phyloP scores from a whole-genome alignment of 2,329 filamentous ascomycete genomes.

The Fusarium sp. region DNA sequence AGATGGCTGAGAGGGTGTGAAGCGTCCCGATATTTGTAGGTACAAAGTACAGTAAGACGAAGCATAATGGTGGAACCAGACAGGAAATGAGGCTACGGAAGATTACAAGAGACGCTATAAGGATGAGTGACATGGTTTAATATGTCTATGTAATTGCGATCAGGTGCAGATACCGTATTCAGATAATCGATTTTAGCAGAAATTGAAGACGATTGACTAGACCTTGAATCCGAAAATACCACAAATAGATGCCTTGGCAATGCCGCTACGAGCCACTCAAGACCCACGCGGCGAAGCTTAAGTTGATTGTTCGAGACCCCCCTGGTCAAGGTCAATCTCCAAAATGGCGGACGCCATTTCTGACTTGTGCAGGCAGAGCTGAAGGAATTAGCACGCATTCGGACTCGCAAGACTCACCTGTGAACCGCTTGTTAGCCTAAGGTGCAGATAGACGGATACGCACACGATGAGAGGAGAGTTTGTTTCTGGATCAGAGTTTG shows the following conservation, averaged over 20 bases:
- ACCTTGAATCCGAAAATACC: constrained; percentile 28
- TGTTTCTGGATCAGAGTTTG: constrained; percentile 15
- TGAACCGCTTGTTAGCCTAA: constrained; percentile 18
- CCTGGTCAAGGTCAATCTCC: constrained; percentile 37
- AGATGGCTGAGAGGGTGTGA: constrained; percentile 10
- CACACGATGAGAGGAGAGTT: neutral
- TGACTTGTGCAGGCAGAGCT: constrained; percentile 9
- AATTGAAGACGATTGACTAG: constrained; percentile 8
- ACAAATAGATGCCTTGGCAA: constrained; percentile 34
- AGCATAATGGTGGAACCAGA: constrained; percentile 11
- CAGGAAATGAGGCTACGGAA: constrained; percentile 1
- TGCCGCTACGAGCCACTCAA: constrained; percentile 14
- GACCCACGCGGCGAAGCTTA: constrained; percentile 48
- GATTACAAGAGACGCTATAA: constrained; percentile 9
- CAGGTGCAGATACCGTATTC: neutral
- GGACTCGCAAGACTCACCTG: constrained; percentile 21
- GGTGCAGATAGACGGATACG: constrained; percentile 5
- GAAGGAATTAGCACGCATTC: constrained; percentile 25
- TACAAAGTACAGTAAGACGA: constrained; percentile 20
- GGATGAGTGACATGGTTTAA: neutral
- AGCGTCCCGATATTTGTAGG: constrained; percentile 3
- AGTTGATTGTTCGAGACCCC: constrained; percentile 45
- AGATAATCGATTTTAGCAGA: neutral
- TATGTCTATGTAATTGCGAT: neutral
- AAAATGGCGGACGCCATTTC: constrained; percentile 15